Evolutionary conservation across 1,284 basidiomycete species (phyloP), one percentile per base, ranked within the genome.

Genomic region (Trichosporon sp.): DNA sequence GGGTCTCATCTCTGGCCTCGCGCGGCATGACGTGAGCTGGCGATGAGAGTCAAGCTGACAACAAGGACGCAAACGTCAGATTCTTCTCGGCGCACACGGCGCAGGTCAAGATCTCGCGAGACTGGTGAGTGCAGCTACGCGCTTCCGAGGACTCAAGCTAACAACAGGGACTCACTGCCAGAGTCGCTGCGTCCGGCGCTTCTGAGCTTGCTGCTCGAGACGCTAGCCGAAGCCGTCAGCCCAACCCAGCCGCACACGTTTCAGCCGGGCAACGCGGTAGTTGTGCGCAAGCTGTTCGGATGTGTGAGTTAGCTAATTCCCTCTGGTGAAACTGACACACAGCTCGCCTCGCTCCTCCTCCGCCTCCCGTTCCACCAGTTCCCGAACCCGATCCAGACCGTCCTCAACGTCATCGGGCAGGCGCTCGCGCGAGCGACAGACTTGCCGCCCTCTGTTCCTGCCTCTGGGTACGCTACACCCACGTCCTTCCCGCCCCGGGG

Each of bases 41-140:
- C 59, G 11, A 2, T 19, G 21, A 1, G 19, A 26, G 1, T 1
- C 5, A 2, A 56, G 21, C 64, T 65, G 35, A 66, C 26, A 26
- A 38, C 37, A 5, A 83, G 74, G 91, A 94, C 81, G 86, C 87
- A 65, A 92, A 92, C 77, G 92, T 95, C 7, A 91, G 94, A 79
- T 96, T 95, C 87, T 95, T 94, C 79, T 92, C 93, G 4, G 93
- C 93, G 4, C 93, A 95, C 79, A 96, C 92, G 0, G 89, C 91
- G 0, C 92, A 94, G 79, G 92, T 94, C 73, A 96, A 96, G 87
- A 93, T 95, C 76, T 89, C 91, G 19, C 86, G 93, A 74, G 93
- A 95, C 79, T 94, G 93, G 93, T 94, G 78, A 76, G 90, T 81
- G 67, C 6, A 12, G 4, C 19, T 35, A 37, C 5, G 12, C 16